Percentiles rank a stretch among this genome's conserved stretches.
phyloP scores from a whole-genome alignment of 1,139 yeast genomes.

The Petasospora fabianii region DNA sequence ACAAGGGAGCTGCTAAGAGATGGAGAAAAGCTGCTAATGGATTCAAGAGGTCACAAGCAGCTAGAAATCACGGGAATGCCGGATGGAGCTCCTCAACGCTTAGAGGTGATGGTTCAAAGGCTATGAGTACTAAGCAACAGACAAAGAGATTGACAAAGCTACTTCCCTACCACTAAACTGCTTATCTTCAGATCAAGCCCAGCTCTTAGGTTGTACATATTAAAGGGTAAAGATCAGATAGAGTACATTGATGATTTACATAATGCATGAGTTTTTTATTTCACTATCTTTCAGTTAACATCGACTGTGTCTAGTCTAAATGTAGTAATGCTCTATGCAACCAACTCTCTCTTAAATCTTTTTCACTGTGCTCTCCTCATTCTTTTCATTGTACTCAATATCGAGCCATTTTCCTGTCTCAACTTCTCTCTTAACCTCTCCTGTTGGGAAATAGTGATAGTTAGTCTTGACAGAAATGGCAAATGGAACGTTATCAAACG shows the following conservation, averaged over 20 bases:
- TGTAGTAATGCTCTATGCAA: too few relatives aligned
- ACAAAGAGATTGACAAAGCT: conserved; percentile 46
- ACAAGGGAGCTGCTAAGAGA: conserved; percentile 66
- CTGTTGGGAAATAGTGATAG: conserved; percentile 87
- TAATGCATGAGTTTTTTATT: too few relatives aligned
- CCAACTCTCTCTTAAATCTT: conserved; percentile 6
- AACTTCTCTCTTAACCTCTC: conserved; percentile 51
- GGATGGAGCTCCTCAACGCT: conserved; percentile 73
- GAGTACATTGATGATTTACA: too few relatives aligned
- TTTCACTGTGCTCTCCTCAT: conserved; percentile 17
- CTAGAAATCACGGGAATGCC: conserved; percentile 90
- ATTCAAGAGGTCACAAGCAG: conserved; percentile 54
- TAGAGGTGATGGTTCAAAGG: conserved; percentile 60
- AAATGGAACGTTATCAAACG: conserved; percentile 81
- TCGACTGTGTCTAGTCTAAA: too few relatives aligned
- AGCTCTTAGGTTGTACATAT: too few relatives aligned
- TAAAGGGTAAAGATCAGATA: too few relatives aligned
- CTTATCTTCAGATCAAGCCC: not conserved
- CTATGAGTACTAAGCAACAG: conserved; percentile 47
- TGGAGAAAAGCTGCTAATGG: conserved; percentile 68
- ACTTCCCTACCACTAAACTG: conserved; percentile 34
- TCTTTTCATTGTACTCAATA: conserved; percentile 26
- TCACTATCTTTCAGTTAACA: too few relatives aligned
- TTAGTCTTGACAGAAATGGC: conserved; percentile 85
- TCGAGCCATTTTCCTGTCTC: conserved; percentile 50